Percentiles rank a stretch among this genome's conserved stretches.
phyloP scores from a whole-genome alignment of 345 rosid species.

The Brassica cretica region DNA sequence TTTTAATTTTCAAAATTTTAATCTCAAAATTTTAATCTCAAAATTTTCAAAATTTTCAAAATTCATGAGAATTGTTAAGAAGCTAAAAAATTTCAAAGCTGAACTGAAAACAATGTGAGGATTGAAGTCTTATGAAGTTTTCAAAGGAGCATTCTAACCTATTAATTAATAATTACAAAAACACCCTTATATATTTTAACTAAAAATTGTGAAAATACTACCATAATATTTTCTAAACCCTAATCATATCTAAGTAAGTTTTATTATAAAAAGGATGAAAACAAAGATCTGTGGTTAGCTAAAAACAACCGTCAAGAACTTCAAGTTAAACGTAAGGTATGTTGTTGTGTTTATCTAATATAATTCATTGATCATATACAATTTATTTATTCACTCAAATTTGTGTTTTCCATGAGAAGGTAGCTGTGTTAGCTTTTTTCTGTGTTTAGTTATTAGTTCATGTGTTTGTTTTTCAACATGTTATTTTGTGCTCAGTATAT shows the following conservation, averaged over 20 bases:
- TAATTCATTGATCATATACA: not conserved
- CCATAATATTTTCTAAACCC: not conserved
- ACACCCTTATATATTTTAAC: not conserved
- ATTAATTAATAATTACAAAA: not conserved
- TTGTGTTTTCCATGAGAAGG: not conserved
- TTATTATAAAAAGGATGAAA: too few species aligned
- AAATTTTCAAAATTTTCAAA: too few species aligned
- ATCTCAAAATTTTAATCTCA: too few species aligned
- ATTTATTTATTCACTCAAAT: not conserved
- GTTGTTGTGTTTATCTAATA: not conserved
- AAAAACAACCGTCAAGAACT: not conserved
- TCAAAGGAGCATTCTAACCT: not conserved
- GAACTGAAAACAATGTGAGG: too few species aligned
- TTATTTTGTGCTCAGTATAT: not conserved
- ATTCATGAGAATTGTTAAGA: too few species aligned
- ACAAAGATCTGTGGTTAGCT: not conserved
- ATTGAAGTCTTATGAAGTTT: not conserved
- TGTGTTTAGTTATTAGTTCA: not conserved
- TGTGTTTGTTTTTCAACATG: not conserved
- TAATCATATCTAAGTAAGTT: not conserved
- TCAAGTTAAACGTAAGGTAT: not conserved
- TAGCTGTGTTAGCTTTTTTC: too few species aligned
- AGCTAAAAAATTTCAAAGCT: too few species aligned
- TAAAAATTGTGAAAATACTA: not conserved
- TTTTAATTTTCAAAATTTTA: too few species aligned